Conservation (phyloP, 2,329 filamentous ascomycete genomes). For the Juglanconis sp. region DNA sequence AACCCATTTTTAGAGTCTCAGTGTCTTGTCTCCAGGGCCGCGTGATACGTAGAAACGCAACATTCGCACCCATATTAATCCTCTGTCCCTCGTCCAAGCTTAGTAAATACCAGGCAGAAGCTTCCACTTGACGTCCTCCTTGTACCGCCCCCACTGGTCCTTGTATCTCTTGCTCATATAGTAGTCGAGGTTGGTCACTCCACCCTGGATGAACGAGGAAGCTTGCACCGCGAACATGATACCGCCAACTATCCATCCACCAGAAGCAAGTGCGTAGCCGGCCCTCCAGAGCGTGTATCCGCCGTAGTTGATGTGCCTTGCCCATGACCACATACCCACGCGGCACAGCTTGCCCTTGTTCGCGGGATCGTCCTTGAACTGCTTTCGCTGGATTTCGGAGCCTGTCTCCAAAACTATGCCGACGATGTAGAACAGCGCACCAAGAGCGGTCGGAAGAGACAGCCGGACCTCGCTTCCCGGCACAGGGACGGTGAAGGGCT, state of each 20-base stretch:
- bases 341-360: constrained; percentile 38
- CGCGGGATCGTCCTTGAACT: constrained; percentile 35
- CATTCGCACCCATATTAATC: too few species aligned
- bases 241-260: constrained; percentile 33
- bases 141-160: constrained; percentile 37
- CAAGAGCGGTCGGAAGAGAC: constrained; percentile 40
- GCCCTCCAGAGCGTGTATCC: constrained; percentile 35
- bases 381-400: constrained; percentile 53
- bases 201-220: constrained; percentile 29
- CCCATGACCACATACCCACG: constrained; percentile 35
- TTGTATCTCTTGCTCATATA: constrained; percentile 37
- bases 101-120: constrained; percentile 37
- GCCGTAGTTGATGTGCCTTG: constrained; percentile 39
- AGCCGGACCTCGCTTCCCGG: constrained; percentile 30
- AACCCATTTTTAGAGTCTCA: neutral
- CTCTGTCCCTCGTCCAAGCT: neutral
- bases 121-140: constrained; percentile 33
- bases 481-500: constrained; percentile 22
- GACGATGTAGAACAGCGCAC: constrained; percentile 44
- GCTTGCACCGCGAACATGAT: constrained; percentile 28
- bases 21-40: too few species aligned
- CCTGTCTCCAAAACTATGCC: constrained; percentile 54
- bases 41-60: too few species aligned
- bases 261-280: constrained; percentile 31
- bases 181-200: constrained; percentile 31